Percentiles rank a stretch among this genome's conserved stretches.
phyloP scores from a whole-genome alignment of 176 grass and related monocot species.

The Cocos nucifera region DNA sequence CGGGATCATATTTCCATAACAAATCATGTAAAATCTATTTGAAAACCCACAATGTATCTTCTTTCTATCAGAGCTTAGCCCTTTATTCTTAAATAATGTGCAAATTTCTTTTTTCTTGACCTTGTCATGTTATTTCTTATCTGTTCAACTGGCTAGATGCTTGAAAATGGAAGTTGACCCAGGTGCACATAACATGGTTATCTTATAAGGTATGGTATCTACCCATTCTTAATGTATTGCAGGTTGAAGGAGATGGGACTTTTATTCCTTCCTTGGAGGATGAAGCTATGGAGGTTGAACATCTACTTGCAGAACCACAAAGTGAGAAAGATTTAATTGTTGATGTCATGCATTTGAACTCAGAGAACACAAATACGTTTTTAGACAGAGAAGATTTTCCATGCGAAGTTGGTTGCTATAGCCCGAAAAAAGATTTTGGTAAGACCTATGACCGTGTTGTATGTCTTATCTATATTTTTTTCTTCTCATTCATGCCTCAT shows the following conservation, averaged over 20 bases:
- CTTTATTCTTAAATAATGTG: no score
- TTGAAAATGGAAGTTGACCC: no score
- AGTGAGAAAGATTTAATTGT: constrained; percentile 10
- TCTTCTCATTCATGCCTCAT: background rate
- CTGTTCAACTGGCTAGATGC: no score
- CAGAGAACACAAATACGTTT: background rate
- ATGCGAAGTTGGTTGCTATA: background rate
- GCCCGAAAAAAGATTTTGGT: constrained; percentile 16
- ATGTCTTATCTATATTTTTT: background rate
- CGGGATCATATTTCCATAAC: no score
- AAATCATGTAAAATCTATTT: no score
- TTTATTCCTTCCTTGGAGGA: background rate
- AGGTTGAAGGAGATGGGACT: constrained; percentile 2
- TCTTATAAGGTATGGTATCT: background rate
- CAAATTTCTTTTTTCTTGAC: no score
- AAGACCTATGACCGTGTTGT: background rate
- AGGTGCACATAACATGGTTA: no score
- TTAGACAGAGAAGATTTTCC: constrained; percentile 9
- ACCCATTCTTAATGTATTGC: background rate
- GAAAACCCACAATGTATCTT: no score
- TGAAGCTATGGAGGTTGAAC: constrained; percentile 8
- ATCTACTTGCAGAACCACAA: constrained; percentile 17
- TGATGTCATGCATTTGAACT: constrained; percentile 9
- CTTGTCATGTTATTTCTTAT: no score
- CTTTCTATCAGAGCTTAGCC: no score